These are phyloP conservation scores for Hyphochytrium catenoides DNA, from an alignment of 352 stramenopile genomes.

Conservation along the genomic window DNA sequence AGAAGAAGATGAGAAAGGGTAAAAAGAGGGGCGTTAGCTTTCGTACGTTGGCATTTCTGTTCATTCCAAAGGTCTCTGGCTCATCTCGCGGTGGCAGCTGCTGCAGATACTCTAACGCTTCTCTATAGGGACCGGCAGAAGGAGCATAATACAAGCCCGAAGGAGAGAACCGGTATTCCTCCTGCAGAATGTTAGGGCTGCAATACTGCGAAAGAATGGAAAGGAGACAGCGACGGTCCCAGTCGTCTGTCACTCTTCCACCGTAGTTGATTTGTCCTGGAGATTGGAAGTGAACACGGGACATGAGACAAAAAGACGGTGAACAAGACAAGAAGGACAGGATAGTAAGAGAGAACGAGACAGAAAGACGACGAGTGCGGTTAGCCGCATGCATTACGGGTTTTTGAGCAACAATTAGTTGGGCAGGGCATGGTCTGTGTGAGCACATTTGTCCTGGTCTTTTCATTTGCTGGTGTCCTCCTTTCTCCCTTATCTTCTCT, in stretches of 20 bases:
- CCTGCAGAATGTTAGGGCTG: conserved; percentile 39
- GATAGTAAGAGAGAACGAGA: too few relatives aligned
- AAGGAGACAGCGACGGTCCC: conserved; percentile 74
- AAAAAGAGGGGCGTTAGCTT: too few relatives aligned
- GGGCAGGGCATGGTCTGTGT: too few relatives aligned
- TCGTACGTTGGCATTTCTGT: conserved; percentile 86
- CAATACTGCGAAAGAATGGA: conserved; percentile 78
- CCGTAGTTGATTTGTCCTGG: conserved; percentile 82
- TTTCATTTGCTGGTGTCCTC: background rate
- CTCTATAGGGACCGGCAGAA: conserved; percentile 6
- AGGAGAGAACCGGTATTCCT: conserved; percentile 58
- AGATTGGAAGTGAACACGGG: background rate
- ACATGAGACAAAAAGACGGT: background rate
- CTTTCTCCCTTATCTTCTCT: background rate
- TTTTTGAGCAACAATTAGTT: too few relatives aligned
- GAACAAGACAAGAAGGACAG: background rate
- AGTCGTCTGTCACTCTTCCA: conserved; percentile 82
- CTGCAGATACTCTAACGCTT: conserved; percentile 49
- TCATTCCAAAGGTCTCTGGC: conserved; percentile 84
- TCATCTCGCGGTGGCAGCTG: conserved; percentile 57
- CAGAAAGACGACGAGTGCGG: too few relatives aligned
- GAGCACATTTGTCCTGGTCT: too few relatives aligned
- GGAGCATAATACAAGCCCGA: conserved; percentile 69
- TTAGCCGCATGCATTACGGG: too few relatives aligned
- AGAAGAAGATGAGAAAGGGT: too few relatives aligned